These are phyloP conservation scores for Pythium rishiriense DNA, from an alignment of 352 stramenopile species.

Conservation along the genomic window DNA sequence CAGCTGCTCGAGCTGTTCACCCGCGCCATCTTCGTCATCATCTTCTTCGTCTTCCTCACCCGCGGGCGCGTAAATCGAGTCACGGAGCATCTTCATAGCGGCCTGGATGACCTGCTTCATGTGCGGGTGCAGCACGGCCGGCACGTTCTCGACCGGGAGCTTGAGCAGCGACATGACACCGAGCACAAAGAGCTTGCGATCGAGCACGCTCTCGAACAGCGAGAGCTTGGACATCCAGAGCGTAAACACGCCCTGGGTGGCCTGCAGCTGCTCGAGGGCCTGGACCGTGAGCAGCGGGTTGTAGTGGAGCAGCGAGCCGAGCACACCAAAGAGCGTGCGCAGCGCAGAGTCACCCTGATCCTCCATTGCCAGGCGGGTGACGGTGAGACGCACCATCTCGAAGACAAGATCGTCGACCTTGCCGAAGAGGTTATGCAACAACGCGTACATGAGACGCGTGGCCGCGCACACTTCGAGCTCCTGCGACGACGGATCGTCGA, in stretches of 20 bases:
- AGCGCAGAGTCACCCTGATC: conserved; percentile 70
- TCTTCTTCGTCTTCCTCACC: conserved; percentile 63
- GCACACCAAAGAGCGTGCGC: conserved; percentile 87
- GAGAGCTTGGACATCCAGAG: conserved; percentile 91
- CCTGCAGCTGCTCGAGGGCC: conserved; percentile 86
- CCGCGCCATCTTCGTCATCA: conserved; percentile 44
- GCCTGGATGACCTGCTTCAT: conserved; percentile 87
- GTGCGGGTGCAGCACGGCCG: conserved; percentile 83
- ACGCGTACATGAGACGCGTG: conserved; percentile 73
- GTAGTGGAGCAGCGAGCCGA: conserved; percentile 93
- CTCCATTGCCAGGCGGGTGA: conserved; percentile 49
- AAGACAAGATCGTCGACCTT: conserved; percentile 79
- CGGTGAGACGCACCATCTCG: conserved; percentile 71
- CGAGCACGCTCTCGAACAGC: conserved; percentile 80
- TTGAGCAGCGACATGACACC: conserved; percentile 91
- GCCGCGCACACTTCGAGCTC: conserved; percentile 76
- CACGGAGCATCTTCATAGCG: conserved; percentile 83
- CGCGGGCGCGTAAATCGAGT: conserved; percentile 62
- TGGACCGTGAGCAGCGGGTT: conserved; percentile 89
- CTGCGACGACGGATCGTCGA: conserved; percentile 60
- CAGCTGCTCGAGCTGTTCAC: conserved; percentile 79
- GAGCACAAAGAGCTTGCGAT: conserved; percentile 93
- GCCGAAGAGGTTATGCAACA: conserved; percentile 84
- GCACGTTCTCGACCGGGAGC: conserved; percentile 80
- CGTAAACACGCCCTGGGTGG: conserved; percentile 89